Conservation (phyloP, 805 yeast species). For the Nakazawaea ernobii region DNA sequence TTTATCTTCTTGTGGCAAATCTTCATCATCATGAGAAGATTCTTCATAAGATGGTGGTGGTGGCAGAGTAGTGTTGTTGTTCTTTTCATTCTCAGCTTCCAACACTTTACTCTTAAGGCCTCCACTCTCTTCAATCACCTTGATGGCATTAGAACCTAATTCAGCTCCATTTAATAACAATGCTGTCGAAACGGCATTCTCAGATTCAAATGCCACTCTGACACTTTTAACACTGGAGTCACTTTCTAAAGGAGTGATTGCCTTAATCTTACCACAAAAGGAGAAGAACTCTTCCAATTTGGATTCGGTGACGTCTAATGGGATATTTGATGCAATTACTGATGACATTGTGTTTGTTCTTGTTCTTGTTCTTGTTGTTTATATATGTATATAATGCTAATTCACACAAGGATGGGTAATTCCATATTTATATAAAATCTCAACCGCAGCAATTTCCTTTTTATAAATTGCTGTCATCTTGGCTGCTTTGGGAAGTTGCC, state of each 20-base stretch:
- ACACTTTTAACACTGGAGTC: slow-evolving; percentile 31
- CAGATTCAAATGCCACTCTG: slow-evolving; percentile 47
- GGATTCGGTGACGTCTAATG: slow-evolving; percentile 39
- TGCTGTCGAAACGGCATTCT: slow-evolving; percentile 67
- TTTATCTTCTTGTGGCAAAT: slow-evolving; percentile 68
- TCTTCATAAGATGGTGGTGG: slow-evolving; percentile 10
- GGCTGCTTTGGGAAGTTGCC: too few relatives aligned
- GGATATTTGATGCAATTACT: slow-evolving; percentile 52
- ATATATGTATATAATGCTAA: not conserved
- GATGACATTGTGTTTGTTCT: slow-evolving; percentile 21
- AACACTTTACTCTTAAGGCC: slow-evolving; percentile 10
- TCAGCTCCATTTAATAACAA: slow-evolving; percentile 68
- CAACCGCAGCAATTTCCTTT: not conserved
- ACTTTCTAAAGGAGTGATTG: slow-evolving; percentile 25
- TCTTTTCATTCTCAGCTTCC: slow-evolving; percentile 11
- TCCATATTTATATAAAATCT: not conserved
- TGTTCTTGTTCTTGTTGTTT: too few relatives aligned
- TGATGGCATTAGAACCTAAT: slow-evolving; percentile 51
- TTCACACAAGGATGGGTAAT: not conserved
- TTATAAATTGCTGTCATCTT: not conserved
- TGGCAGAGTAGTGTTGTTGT: slow-evolving; percentile 5
- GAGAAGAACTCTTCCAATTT: slow-evolving; percentile 64
- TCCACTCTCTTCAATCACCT: slow-evolving; percentile 31
- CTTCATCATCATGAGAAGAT: slow-evolving; percentile 22
- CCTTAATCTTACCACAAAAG: slow-evolving; percentile 59